Conservation (phyloP, 1,284 basidiomycete species). For the Cryptococcus amylolentus region DNA sequence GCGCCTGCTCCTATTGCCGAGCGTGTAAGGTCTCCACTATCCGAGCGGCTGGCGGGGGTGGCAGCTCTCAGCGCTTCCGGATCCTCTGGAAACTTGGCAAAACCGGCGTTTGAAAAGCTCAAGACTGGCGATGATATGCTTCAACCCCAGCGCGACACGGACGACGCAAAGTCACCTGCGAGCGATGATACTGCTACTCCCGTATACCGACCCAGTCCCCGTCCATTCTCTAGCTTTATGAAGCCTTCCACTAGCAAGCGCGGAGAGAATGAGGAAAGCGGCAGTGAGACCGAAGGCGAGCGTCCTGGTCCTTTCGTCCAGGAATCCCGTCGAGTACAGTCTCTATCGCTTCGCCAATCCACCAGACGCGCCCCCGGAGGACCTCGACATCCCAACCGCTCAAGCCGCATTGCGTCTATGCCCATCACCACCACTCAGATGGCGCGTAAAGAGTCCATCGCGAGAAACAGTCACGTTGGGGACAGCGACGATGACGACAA, state of each 20-base stretch:
- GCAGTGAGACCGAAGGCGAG: constrained; percentile 7
- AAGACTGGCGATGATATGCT: not conserved
- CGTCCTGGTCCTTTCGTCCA: not conserved
- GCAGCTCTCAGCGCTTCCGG: not conserved
- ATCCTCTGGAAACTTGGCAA: not conserved
- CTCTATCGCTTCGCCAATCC: not conserved
- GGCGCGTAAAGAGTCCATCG: not conserved
- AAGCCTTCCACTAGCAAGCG: not conserved
- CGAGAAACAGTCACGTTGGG: not conserved
- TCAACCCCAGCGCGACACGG: not conserved
- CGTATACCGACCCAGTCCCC: not conserved
- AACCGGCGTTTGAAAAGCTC: constrained; percentile 5
- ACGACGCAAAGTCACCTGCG: constrained; percentile 4
- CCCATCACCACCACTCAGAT: not conserved
- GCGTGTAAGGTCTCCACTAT: constrained; percentile 10
- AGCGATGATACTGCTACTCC: constrained; percentile 4
- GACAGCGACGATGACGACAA: constrained; percentile 15
- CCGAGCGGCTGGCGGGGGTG: constrained; percentile 12
- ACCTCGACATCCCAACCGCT: constrained; percentile 6
- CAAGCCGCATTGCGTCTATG: constrained; percentile 6
- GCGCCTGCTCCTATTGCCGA: not conserved
- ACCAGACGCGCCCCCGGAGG: constrained; percentile 2
- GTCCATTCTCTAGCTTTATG: constrained; percentile 6
- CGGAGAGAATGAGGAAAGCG: constrained; percentile 13
- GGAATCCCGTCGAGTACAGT: not conserved